A percentile compares a stretch with the other conserved stretches of the same genome.
phyloP scores from a whole-genome alignment of 176 grass and related monocot species.

The Carex pumila region DNA sequence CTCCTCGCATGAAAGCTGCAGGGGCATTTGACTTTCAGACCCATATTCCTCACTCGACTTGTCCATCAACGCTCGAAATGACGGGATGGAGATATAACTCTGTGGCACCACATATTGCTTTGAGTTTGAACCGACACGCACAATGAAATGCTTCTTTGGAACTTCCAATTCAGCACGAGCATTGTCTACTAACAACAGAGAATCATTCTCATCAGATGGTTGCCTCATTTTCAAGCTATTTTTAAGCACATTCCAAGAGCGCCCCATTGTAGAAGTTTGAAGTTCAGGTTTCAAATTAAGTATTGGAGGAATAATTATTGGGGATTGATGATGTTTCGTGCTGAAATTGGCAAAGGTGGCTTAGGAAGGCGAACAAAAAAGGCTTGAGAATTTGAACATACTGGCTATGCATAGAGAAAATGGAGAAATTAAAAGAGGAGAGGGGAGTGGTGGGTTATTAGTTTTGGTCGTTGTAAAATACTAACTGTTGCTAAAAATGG shows the following conservation, averaged over 20 bases:
- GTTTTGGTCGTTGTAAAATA: neutral
- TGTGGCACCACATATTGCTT: slow-evolving; percentile 6
- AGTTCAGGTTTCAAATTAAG: neutral
- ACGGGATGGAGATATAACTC: slow-evolving; percentile 2
- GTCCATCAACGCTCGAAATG: slow-evolving; percentile 8
- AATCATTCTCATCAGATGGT: neutral
- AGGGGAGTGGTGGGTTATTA: neutral
- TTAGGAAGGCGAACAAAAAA: neutral
- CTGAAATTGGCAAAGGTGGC: neutral
- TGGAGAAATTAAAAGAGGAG: neutral
- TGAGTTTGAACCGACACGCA: neutral
- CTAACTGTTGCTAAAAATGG: neutral
- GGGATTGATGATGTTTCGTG: neutral
- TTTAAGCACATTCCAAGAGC: neutral
- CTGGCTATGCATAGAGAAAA: neutral
- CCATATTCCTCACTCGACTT: neutral
- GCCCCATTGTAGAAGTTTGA: neutral
- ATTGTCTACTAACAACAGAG: neutral
- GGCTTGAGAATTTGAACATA: neutral
- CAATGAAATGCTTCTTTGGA: neutral
- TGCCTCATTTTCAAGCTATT: neutral
- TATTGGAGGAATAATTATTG: neutral
- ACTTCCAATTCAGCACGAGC: slow-evolving; percentile 5
- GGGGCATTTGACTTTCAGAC: neutral
- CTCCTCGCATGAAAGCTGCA: slow-evolving; percentile 2